A percentile compares a stretch with the other conserved stretches of the same genome.
Evolutionary conservation across 495 filamentous ascomycete genomes (phyloP).

Genomic region (Aspergillus bertholletiae): DNA sequence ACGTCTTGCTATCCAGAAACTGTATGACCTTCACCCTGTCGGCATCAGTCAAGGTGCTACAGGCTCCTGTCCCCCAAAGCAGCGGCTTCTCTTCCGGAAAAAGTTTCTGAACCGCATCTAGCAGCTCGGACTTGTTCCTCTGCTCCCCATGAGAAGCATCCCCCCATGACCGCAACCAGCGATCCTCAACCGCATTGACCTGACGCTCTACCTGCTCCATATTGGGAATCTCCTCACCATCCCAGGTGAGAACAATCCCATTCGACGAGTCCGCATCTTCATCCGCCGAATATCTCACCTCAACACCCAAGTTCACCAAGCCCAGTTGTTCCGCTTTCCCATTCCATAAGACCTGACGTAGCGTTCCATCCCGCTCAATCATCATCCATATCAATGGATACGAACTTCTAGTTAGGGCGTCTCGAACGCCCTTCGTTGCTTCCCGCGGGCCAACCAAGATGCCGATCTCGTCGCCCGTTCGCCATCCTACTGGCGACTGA

Average conservation of each 20-base stretch:
- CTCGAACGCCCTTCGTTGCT: conserved; percentile 57
- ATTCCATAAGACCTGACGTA: conserved; percentile 44
- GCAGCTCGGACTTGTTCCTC: conserved; percentile 18
- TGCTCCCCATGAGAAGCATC: conserved; percentile 1
- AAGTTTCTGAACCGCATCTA: conserved; percentile 30
- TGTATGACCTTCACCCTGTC: conserved; percentile 23
- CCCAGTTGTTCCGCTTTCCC: conserved; percentile 57
- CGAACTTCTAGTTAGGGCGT: conserved; percentile 61
- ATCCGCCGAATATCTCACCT: conserved; percentile 43
- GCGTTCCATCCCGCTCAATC: conserved; percentile 36
- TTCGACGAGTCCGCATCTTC: conserved; percentile 15
- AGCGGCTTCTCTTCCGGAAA: conserved; percentile 24
- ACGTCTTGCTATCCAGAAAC: neutral
- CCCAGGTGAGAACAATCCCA: conserved; percentile 53
- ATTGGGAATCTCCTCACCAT: conserved; percentile 46
- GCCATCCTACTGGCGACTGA: conserved; percentile 66
- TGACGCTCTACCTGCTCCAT: conserved; percentile 36
- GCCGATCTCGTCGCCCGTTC: conserved; percentile 55
- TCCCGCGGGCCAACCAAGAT: conserved; percentile 56
- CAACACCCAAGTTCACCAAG: conserved; percentile 60
- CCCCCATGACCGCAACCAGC: conserved; percentile 35
- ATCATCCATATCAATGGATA: conserved; percentile 63
- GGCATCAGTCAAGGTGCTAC: conserved; percentile 18
- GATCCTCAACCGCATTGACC: conserved; percentile 21
- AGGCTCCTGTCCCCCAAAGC: conserved; percentile 4